Evolutionary conservation across 805 yeast genomes (phyloP).

Genomic region (Yamadazyma takamatsuzukensis): DNA sequence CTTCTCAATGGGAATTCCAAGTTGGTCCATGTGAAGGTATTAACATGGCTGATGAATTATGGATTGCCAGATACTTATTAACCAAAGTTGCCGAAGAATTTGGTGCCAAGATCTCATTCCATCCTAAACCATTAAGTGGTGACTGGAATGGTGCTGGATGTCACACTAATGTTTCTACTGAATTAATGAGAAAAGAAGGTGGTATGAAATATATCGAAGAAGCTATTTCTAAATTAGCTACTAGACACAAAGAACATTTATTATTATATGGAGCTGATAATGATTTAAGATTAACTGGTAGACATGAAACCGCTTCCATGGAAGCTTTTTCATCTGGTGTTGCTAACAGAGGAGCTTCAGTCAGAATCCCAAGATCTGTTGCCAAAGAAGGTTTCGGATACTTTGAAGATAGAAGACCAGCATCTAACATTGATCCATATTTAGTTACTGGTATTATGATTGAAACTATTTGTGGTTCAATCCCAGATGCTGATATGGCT

Average conservation of each 20-base stretch:
- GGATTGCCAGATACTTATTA: conserved; percentile 92
- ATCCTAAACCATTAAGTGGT: conserved; percentile 98
- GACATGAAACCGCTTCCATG: conserved; percentile 97
- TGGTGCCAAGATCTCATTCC: conserved; percentile 97
- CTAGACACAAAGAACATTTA: conserved; percentile 96
- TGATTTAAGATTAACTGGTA: conserved; percentile 93
- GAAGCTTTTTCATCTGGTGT: conserved; percentile 92
- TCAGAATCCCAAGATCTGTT: conserved; percentile 98
- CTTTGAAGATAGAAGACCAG: conserved; percentile 99
- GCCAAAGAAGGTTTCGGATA: conserved; percentile 97
- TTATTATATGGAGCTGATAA: conserved; percentile 93
- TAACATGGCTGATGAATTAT: conserved; percentile 94
- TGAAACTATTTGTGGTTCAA: conserved; percentile 93
- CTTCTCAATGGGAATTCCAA: conserved; percentile 99
- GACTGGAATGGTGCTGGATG: conserved; percentile 99
- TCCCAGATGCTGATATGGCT: conserved; percentile 92
- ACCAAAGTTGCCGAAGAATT: conserved; percentile 97
- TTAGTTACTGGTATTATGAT: conserved; percentile 97
- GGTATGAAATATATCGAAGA: conserved; percentile 93
- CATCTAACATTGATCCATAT: conserved; percentile 98
- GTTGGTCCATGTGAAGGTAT: conserved; percentile 98
- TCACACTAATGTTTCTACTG: conserved; percentile 97
- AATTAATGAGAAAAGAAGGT: conserved; percentile 87
- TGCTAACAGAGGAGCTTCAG: conserved; percentile 99
- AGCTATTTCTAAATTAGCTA: conserved; percentile 88